Conservation (phyloP, 306 rosid species). For the Crotalaria pallida region DNA sequence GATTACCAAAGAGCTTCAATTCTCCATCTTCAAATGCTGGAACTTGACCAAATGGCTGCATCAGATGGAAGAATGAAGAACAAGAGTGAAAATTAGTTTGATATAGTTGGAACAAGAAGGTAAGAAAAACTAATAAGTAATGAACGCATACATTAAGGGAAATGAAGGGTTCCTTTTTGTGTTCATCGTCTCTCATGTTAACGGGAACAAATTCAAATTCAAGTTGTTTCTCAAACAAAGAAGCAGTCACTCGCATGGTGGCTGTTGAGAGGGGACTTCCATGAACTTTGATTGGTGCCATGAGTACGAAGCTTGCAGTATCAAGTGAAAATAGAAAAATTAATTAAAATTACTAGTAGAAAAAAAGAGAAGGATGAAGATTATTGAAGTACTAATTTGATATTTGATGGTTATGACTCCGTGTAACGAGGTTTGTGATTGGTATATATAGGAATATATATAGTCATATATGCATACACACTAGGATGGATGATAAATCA, state of each 20-base stretch:
- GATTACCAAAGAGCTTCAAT: conserved; percentile 53
- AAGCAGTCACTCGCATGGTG: conserved; percentile 31
- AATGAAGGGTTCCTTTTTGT: conserved; percentile 54
- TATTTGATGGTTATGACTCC: no score
- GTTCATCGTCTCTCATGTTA: conserved; percentile 42
- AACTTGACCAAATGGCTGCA: conserved; percentile 83
- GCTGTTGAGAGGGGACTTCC: conserved; percentile 47
- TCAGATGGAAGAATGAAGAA: neutral
- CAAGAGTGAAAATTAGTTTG: neutral
- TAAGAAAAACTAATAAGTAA: no score
- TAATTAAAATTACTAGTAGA: no score
- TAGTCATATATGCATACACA: no score
- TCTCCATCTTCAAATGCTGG: conserved; percentile 75
- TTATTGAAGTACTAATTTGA: no score
- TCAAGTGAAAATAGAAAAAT: no score
- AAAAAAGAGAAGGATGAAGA: no score
- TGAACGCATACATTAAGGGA: conserved; percentile 56
- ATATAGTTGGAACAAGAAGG: neutral
- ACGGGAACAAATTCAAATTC: conserved; percentile 45
- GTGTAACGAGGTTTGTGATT: no score
- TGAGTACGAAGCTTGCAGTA: conserved; percentile 6
- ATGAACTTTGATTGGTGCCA: conserved; percentile 52
- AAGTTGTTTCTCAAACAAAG: conserved; percentile 52
- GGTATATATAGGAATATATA: no score
- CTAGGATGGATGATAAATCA: no score